phyloP scores from a whole-genome alignment of 2,329 filamentous ascomycete species.

The Diaporthe caulivora region DNA sequence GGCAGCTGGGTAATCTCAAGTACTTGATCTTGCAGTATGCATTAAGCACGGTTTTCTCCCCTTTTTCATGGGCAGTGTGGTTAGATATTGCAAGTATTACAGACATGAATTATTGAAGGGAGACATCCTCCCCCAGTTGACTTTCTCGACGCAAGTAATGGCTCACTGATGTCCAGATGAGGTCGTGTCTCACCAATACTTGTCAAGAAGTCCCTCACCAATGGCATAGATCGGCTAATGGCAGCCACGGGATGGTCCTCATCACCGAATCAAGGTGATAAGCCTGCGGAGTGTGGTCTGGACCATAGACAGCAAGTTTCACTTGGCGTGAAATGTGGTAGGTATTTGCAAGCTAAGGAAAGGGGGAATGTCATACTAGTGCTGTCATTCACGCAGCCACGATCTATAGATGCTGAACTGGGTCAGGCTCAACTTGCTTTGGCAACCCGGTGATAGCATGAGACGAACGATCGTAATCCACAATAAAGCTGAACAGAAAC shows the following conservation, averaged over 20 bases:
- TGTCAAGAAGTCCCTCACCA: too few relatives aligned
- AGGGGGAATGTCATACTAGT: background rate
- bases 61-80: background rate
- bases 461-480: background rate
- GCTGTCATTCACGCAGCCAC: background rate
- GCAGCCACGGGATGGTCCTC: too few relatives aligned
- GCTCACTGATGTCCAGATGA: too few relatives aligned
- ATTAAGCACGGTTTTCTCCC: background rate
- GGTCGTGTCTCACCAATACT: too few relatives aligned
- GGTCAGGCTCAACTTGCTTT: background rate
- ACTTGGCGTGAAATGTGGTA: background rate
- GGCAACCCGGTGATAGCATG: background rate
- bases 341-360: background rate
- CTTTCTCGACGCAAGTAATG: too few relatives aligned
- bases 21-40: too few relatives aligned
- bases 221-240: too few relatives aligned
- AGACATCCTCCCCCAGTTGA: too few relatives aligned
- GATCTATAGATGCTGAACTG: background rate
- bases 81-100: background rate
- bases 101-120: too few relatives aligned
- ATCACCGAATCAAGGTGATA: too few relatives aligned
- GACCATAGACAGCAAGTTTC: background rate
- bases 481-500: background rate
- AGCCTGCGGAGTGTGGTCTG: too few relatives aligned
- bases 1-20: too few relatives aligned